A percentile compares a stretch with the other conserved stretches of the same genome.
phyloP scores from a whole-genome alignment of 257 asterid genomes.

The Nicotiana tomentosiformis region DNA sequence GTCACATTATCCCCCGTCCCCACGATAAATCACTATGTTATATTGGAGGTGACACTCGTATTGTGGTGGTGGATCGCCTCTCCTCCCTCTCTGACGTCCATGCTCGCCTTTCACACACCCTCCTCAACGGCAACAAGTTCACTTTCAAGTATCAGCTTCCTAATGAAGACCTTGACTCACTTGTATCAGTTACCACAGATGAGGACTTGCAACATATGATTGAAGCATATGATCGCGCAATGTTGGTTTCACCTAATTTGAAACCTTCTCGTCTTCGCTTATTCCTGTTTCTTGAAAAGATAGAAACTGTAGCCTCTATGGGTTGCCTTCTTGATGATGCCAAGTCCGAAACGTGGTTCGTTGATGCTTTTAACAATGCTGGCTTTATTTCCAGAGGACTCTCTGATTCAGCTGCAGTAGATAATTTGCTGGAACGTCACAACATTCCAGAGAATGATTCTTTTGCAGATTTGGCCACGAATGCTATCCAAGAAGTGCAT shows the following conservation, averaged over 20 bases:
- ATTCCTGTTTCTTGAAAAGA: slow-evolving; percentile 8
- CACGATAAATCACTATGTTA: slow-evolving; percentile 12
- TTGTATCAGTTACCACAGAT: slow-evolving; percentile 7
- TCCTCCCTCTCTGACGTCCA: not conserved
- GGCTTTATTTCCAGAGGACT: not conserved
- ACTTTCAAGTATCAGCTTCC: slow-evolving; percentile 11
- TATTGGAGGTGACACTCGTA: slow-evolving; percentile 12
- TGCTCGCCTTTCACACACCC: slow-evolving; percentile 11
- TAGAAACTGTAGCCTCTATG: slow-evolving; percentile 4
- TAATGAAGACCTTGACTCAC: slow-evolving; percentile 11
- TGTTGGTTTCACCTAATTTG: not conserved
- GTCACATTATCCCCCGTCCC: slow-evolving; percentile 18
- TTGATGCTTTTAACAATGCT: slow-evolving; percentile 1
- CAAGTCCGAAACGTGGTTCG: slow-evolving; percentile 6
- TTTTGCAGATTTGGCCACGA: not conserved
- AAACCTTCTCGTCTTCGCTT: slow-evolving; percentile 2
- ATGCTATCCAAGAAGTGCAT: not conserved
- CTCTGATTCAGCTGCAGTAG: not conserved
- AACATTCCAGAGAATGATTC: not conserved
- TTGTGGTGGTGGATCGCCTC: not conserved
- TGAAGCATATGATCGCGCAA: slow-evolving; percentile 10
- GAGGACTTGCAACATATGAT: slow-evolving; percentile 13
- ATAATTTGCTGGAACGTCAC: not conserved
- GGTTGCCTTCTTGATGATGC: not conserved
- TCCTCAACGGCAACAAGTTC: slow-evolving; percentile 4